These are phyloP conservation scores for Tremella mesenterica DNA, from an alignment of 768 basidiomycete genomes.

Conservation along the genomic window DNA sequence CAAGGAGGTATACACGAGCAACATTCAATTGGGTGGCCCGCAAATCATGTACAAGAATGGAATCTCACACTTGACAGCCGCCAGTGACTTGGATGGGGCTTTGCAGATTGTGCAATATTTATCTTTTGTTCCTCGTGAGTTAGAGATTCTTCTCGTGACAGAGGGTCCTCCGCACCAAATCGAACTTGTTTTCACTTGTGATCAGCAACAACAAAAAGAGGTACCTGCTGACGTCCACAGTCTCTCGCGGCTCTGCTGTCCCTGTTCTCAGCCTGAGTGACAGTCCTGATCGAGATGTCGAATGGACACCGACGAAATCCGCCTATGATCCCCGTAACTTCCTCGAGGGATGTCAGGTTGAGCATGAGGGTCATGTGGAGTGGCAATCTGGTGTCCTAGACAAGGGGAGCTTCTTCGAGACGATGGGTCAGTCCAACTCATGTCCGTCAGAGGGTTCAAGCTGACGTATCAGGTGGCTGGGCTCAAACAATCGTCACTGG, in stretches of 20 bases:
- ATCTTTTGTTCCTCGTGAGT: constrained; percentile 72
- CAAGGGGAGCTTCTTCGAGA: constrained; percentile 95
- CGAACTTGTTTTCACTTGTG: too few relatives aligned
- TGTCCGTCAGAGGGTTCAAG: not conserved
- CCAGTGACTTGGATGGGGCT: constrained; percentile 91
- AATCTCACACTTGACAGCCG: constrained; percentile 89
- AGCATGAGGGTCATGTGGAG: constrained; percentile 53
- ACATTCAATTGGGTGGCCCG: constrained; percentile 97
- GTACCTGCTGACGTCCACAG: constrained; percentile 7
- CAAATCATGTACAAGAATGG: constrained; percentile 99
- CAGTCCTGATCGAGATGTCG: constrained; percentile 85
- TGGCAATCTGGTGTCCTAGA: constrained; percentile 94
- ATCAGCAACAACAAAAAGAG: too few relatives aligned
- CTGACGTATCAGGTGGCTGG: constrained; percentile 58
- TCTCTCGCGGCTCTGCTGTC: constrained; percentile 62
- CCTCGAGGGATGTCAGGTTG: constrained; percentile 87
- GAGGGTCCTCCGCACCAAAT: too few relatives aligned
- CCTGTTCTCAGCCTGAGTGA: constrained; percentile 67
- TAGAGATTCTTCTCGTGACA: too few relatives aligned
- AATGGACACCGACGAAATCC: constrained; percentile 81
- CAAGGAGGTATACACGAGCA: constrained; percentile 96
- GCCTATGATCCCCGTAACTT: constrained; percentile 94
- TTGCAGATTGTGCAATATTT: constrained; percentile 90
- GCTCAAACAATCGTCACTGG: constrained; percentile 98
- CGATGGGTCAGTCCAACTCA: constrained; percentile 53